phyloP scores from a whole-genome alignment of 2,329 filamentous ascomycete genomes.

The Fusarium chaquense region DNA sequence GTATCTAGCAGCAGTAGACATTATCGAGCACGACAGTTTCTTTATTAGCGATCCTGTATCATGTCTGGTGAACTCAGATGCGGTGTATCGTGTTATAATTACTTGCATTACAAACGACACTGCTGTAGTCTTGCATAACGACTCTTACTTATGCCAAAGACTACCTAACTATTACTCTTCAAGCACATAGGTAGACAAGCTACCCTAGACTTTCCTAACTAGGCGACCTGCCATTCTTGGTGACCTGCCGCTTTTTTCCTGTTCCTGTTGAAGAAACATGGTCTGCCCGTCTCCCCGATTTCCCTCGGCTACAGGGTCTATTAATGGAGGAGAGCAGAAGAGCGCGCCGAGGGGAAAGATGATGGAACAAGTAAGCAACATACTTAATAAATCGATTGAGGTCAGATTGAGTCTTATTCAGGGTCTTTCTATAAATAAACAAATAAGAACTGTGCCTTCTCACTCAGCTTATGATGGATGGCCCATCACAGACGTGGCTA shows the following conservation, averaged over 20 bases:
- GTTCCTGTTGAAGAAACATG: conserved; percentile 18
- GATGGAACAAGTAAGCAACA: background rate
- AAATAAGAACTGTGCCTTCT: conserved; percentile 8
- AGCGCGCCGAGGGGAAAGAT: background rate
- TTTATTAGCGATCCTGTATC: background rate
- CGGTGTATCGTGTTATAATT: background rate
- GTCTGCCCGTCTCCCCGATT: background rate
- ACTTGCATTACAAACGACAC: background rate
- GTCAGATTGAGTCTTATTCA: conserved; percentile 1
- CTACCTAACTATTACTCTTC: background rate
- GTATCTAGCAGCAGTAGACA: background rate
- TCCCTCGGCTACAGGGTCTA: background rate
- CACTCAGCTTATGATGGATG: conserved; percentile 28
- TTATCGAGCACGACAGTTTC: too few species aligned
- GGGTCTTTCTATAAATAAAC: conserved; percentile 1
- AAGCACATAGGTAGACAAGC: background rate
- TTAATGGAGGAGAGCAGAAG: background rate
- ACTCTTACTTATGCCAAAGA: background rate
- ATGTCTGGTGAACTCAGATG: background rate
- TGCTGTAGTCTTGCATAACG: background rate
- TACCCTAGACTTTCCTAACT: conserved; percentile 30
- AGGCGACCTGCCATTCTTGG: conserved; percentile 20
- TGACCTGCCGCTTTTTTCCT: background rate
- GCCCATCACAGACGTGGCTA: conserved; percentile 7
- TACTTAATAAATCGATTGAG: background rate